phyloP scores from a whole-genome alignment of 1,284 basidiomycete genomes.

The Leccinum fallax region DNA sequence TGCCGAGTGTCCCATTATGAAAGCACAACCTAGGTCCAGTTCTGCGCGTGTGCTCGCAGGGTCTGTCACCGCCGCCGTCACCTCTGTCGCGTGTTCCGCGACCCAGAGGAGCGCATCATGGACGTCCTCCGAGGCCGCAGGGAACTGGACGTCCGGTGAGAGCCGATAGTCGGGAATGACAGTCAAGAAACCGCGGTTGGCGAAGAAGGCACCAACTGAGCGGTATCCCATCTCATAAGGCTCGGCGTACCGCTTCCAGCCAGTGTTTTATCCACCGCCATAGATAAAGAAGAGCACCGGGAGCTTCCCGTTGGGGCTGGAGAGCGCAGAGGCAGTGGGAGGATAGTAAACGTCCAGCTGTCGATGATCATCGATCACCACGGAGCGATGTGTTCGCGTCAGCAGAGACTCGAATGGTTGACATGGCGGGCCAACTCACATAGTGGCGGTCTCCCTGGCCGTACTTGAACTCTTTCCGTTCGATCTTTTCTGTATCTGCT shows the following conservation, averaged over 20 bases:
- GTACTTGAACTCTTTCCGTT: conserved; percentile 56
- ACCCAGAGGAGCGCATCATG: conserved; percentile 60
- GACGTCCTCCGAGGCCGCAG: conserved; percentile 53
- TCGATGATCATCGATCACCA: background rate
- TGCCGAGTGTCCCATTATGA: conserved; percentile 60
- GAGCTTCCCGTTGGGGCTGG: conserved; percentile 35
- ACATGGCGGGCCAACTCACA: conserved; percentile 35
- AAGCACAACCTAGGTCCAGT: conserved; percentile 45
- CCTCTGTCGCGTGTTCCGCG: conserved; percentile 38
- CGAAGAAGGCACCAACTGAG: conserved; percentile 58
- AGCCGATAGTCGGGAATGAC: conserved; percentile 68
- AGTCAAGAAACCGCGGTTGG: conserved; percentile 54
- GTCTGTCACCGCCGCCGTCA: conserved; percentile 21
- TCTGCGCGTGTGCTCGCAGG: conserved; percentile 28
- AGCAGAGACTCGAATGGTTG: conserved; percentile 21
- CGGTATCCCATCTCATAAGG: conserved; percentile 55
- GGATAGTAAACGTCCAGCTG: conserved; percentile 67
- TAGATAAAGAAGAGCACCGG: conserved; percentile 56
- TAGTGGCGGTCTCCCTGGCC: conserved; percentile 55
- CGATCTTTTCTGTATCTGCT: conserved; percentile 42
- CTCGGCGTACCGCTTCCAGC: conserved; percentile 46
- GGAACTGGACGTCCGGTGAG: conserved; percentile 53
- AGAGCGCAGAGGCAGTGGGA: conserved; percentile 21
- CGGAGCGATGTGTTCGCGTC: conserved; percentile 13
- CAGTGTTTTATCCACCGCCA: conserved; percentile 60